These are phyloP conservation scores for Extremus antarcticus DNA, from an alignment of 495 filamentous ascomycete species.

Conservation along the genomic window DNA sequence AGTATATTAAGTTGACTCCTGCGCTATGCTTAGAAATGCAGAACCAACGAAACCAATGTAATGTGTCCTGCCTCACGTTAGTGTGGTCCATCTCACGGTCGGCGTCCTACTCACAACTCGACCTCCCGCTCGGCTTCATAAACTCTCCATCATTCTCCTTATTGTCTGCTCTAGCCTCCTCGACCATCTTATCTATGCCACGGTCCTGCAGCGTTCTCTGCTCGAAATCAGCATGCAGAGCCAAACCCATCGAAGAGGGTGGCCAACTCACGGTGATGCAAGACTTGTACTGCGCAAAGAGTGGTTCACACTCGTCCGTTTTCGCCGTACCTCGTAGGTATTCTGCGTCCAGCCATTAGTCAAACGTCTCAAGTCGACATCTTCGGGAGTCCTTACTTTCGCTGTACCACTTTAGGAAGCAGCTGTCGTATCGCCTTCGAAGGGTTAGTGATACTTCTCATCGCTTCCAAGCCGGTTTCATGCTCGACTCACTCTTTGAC, in stretches of 20 bases:
- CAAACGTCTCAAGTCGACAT: constrained; percentile 3
- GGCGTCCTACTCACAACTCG: background rate
- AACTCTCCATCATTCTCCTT: constrained; percentile 68
- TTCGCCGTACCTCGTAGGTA: constrained; percentile 71
- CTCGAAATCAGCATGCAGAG: background rate
- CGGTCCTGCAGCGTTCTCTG: constrained; percentile 72
- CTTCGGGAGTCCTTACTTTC: constrained; percentile 56
- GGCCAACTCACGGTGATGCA: constrained; percentile 58
- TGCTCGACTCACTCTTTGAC: constrained; percentile 63
- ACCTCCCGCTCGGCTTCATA: constrained; percentile 36
- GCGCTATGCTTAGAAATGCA: no score
- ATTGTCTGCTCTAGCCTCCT: constrained; percentile 71
- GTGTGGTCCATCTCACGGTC: no score
- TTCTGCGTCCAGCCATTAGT: constrained; percentile 40
- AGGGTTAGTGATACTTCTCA: background rate
- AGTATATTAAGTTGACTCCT: no score
- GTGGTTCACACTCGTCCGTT: constrained; percentile 68
- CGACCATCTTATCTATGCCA: constrained; percentile 77
- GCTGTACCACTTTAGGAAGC: constrained; percentile 93
- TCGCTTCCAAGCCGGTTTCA: background rate
- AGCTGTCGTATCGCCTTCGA: constrained; percentile 65
- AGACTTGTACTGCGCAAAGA: constrained; percentile 77
- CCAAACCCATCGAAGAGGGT: background rate
- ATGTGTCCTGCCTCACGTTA: no score
- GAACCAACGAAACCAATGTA: no score